These are phyloP conservation scores for Zymoseptoria brevis DNA, from an alignment of 2,329 filamentous ascomycete species.

Conservation along the genomic window DNA sequence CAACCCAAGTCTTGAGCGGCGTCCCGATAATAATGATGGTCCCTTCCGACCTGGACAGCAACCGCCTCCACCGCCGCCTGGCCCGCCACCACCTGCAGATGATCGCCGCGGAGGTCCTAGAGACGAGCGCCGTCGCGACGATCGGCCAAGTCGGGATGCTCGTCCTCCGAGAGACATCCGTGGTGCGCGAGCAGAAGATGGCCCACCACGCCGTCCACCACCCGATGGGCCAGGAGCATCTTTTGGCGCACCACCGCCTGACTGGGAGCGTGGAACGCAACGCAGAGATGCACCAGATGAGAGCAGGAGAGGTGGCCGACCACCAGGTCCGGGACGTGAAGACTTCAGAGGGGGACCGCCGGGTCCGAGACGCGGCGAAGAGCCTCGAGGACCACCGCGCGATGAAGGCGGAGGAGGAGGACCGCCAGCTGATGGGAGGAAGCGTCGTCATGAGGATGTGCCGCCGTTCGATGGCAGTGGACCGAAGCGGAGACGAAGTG, in stretches of 20 bases:
- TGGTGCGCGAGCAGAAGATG: slow-evolving; percentile 12
- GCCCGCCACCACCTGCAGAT: slow-evolving; percentile 17
- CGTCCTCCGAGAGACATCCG: slow-evolving; percentile 8
- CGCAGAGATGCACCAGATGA: slow-evolving; percentile 12
- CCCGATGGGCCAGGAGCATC: slow-evolving; percentile 6
- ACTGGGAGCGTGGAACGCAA: slow-evolving; percentile 16
- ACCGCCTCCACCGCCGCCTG: slow-evolving; percentile 14
- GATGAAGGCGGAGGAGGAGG: slow-evolving; percentile 10
- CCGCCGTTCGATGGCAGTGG: slow-evolving; percentile 14
- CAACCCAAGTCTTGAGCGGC: slow-evolving; percentile 22
- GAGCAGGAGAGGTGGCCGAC: slow-evolving; percentile 12
- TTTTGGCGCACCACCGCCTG: slow-evolving; percentile 5
- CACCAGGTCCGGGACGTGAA: slow-evolving; percentile 12
- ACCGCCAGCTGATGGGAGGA: slow-evolving; percentile 14
- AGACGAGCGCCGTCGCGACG: slow-evolving; percentile 21
- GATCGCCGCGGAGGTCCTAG: slow-evolving; percentile 15
- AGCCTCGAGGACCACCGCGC: slow-evolving; percentile 15
- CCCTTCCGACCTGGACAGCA: slow-evolving; percentile 8
- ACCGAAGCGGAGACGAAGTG: slow-evolving; percentile 21
- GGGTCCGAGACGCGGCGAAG: slow-evolving; percentile 14
- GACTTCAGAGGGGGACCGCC: slow-evolving; percentile 12
- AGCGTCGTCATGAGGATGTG: slow-evolving; percentile 25
- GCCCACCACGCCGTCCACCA: slow-evolving; percentile 11
- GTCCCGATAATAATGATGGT: slow-evolving; percentile 13
- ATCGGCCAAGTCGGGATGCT: slow-evolving; percentile 11